These are phyloP conservation scores for Penicillium fuscoglaucum DNA, from an alignment of 2,329 filamentous ascomycete species.

Conservation along the genomic window DNA sequence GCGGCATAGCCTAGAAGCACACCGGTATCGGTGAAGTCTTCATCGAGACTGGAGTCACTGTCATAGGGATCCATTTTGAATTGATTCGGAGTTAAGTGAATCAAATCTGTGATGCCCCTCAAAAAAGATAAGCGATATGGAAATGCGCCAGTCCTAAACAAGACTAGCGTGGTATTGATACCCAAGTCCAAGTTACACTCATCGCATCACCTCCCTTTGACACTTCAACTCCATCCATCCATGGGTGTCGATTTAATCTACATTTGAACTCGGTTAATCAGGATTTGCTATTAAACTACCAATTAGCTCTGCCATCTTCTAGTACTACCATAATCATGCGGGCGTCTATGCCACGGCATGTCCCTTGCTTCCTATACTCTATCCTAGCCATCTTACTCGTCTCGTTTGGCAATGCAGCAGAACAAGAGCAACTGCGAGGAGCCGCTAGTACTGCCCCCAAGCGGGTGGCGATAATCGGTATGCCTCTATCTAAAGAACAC, in stretches of 20 bases:
- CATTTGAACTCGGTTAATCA: not conserved
- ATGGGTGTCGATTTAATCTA: not conserved
- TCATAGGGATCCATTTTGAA: conserved; percentile 72
- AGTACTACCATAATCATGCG: not conserved
- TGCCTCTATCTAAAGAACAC: not conserved
- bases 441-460: conserved; percentile 24
- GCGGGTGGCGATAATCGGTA: conserved; percentile 41
- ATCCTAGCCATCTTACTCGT: conserved; percentile 14
- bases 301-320: not conserved
- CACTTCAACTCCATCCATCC: not conserved
- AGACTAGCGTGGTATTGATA: not conserved
- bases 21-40: conserved; percentile 64
- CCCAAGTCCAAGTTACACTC: not conserved
- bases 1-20: conserved; percentile 89
- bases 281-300: not conserved
- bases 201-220: not conserved
- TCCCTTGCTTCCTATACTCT: conserved; percentile 11
- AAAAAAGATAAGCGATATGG: conserved; percentile 32
- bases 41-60: conserved; percentile 72
- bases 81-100: conserved; percentile 4
- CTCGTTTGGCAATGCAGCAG: conserved; percentile 22
- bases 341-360: not conserved
- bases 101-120: conserved; percentile 17
- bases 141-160: not conserved
- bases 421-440: conserved; percentile 27